Conservation (phyloP, 73 alveolate species). For the Paramecium biaurelia region DNA sequence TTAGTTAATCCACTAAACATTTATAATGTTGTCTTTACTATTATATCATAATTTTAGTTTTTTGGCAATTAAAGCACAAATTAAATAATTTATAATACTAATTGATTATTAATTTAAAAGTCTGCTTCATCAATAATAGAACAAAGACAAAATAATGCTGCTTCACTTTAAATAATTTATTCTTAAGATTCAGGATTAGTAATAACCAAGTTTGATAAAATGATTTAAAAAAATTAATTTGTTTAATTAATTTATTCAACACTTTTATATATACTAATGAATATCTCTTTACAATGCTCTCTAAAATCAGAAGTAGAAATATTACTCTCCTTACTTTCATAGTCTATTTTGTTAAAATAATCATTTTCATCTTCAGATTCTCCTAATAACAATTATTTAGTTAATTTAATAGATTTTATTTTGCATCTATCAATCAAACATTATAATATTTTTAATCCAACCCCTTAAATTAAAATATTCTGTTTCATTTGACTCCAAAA, state of each 20-base stretch:
- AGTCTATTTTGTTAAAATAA: neutral
- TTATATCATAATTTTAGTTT: neutral
- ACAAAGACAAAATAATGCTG: neutral
- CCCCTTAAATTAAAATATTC: neutral
- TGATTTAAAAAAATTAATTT: neutral
- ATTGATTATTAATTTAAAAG: neutral
- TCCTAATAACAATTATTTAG: neutral
- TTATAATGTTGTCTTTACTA: neutral
- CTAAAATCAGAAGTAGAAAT: neutral
- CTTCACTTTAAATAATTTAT: neutral
- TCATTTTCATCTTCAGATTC: conserved; percentile 21
- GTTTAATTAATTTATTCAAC: neutral
- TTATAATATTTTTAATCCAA: neutral
- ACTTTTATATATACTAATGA: neutral
- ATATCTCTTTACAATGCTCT: conserved; percentile 17
- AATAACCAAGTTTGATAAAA: neutral
- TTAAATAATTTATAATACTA: neutral
- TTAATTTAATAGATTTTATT: neutral
- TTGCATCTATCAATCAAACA: neutral
- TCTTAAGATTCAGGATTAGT: neutral
- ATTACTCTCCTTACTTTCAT: neutral
- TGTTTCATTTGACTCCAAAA: neutral
- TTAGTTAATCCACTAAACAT: neutral
- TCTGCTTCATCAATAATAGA: conserved; percentile 19
- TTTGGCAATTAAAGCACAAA: neutral